Conservation (phyloP, 306 rosid species). For the Vigna radiata region DNA sequence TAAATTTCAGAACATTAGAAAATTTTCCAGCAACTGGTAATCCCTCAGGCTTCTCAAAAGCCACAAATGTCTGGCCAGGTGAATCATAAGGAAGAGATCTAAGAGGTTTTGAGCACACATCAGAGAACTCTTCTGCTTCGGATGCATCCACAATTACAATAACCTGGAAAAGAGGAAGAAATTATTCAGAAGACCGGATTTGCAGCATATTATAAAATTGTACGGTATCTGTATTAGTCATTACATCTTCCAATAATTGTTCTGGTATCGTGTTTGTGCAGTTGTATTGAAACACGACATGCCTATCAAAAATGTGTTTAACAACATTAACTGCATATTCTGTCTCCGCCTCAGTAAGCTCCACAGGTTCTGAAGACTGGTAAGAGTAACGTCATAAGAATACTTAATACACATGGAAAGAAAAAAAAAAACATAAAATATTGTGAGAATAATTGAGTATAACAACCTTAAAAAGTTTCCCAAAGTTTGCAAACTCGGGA, state of each 20-base stretch:
- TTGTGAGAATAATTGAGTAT: conserved; percentile 25
- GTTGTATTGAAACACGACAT: conserved; percentile 95
- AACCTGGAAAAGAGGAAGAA: conserved; percentile 62
- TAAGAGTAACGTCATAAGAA: conserved; percentile 43
- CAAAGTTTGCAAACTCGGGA: conserved; percentile 77
- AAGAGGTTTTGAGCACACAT: conserved; percentile 79
- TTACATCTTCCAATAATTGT: conserved; percentile 92
- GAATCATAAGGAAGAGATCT: conserved; percentile 94
- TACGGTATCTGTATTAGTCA: conserved; percentile 26
- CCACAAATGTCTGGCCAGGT: conserved; percentile 90
- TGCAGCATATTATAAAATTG: conserved; percentile 21
- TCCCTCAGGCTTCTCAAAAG: conserved; percentile 92
- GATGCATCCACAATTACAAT: conserved; percentile 84
- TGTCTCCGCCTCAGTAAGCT: conserved; percentile 95
- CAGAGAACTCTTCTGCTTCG: conserved; percentile 88
- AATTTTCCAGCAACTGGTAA: conserved; percentile 79
- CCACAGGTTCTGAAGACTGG: conserved; percentile 98
- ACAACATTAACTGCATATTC: conserved; percentile 97
- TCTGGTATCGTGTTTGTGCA: conserved; percentile 97
- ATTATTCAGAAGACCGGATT: conserved; percentile 39
- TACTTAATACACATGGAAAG: conserved; percentile 29
- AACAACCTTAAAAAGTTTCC: conserved; percentile 92
- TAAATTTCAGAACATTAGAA: conserved; percentile 76
- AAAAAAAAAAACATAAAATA: conserved; percentile 30
- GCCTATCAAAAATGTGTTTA: conserved; percentile 87